Percentiles rank a stretch among this genome's conserved stretches.
Conservation (phyloP, 2,329 filamentous ascomycete species). For the Neopestalotiopsis clavispora region DNA sequence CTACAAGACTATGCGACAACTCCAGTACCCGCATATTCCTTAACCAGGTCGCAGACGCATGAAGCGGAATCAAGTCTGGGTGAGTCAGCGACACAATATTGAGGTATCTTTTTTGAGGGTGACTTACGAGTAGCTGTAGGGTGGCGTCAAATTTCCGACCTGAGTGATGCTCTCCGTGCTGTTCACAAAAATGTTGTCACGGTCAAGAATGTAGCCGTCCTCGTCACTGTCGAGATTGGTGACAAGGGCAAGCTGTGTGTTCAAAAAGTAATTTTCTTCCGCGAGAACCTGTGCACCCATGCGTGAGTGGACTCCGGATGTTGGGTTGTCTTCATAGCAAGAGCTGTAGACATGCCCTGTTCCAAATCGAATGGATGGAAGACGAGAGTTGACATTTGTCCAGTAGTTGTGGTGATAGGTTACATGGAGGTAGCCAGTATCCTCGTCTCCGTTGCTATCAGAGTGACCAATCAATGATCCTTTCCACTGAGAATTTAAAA, state of each 20-base stretch:
- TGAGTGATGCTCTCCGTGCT: conserved; percentile 40
- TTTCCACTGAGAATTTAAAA: conserved; percentile 25
- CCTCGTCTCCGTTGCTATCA: conserved; percentile 62
- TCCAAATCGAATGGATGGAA: conserved; percentile 60
- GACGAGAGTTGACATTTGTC: conserved; percentile 59
- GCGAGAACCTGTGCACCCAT: conserved; percentile 43
- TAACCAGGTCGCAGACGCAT: conserved; percentile 27
- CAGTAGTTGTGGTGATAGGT: conserved; percentile 79
- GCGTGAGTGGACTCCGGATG: conserved; percentile 53
- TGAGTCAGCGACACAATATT: background rate
- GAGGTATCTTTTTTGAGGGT: conserved; percentile 7
- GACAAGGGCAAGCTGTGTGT: conserved; percentile 45
- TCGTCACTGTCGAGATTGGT: conserved; percentile 50
- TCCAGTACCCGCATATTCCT: conserved; percentile 18
- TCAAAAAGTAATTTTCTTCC: conserved; percentile 50
- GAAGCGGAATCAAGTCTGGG: conserved; percentile 25
- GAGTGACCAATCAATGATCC: conserved; percentile 54
- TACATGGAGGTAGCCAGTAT: conserved; percentile 67
- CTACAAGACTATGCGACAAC: background rate
- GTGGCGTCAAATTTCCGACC: conserved; percentile 35
- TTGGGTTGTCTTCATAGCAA: conserved; percentile 44
- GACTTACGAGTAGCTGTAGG: conserved; percentile 43
- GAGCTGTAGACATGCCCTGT: conserved; percentile 55
- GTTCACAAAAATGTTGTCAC: conserved; percentile 49
- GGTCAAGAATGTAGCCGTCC: conserved; percentile 47